These are phyloP conservation scores for Rhodotorula sp. DNA, from an alignment of 1,284 basidiomycete genomes.

Conservation along the genomic window DNA sequence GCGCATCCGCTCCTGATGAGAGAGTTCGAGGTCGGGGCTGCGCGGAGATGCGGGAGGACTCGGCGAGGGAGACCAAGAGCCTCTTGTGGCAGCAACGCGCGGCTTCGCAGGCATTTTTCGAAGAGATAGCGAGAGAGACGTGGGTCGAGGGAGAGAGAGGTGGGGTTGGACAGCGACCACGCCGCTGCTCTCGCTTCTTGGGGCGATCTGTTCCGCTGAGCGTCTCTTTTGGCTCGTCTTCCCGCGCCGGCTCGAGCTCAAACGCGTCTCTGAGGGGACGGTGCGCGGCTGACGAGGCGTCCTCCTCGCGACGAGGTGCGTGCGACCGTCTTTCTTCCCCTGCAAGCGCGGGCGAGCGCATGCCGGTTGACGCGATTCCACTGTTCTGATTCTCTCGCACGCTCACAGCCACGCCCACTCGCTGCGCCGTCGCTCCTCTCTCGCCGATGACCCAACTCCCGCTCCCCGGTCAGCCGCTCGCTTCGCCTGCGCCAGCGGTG, in stretches of 20 bases:
- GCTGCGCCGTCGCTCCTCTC: too few species aligned
- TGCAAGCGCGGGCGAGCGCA: too few species aligned
- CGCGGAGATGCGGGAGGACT: constrained; percentile 6
- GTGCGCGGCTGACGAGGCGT: too few species aligned
- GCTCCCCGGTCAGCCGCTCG: not conserved
- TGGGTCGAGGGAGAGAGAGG: not conserved
- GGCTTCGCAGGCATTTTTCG: not conserved
- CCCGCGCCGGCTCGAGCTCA: too few species aligned
- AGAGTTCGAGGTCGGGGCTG: constrained; percentile 8
- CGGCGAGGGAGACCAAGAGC: constrained; percentile 19
- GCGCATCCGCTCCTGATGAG: constrained; percentile 20
- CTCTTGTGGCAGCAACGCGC: not conserved
- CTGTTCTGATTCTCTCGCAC: too few species aligned
- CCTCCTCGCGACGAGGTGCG: not conserved
- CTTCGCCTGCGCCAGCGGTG: not conserved
- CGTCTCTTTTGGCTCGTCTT: too few species aligned
- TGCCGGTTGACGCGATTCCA: too few species aligned
- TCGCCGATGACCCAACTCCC: not conserved
- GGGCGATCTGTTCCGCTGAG: too few species aligned
- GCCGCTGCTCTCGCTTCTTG: too few species aligned
- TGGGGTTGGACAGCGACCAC: not conserved
- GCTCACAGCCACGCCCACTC: not conserved
- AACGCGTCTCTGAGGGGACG: not conserved
- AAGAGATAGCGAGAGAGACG: not conserved
- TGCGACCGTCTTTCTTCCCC: not conserved